A percentile compares a stretch with the other conserved stretches of the same genome.
Evolutionary conservation across 208 protist genomes (phyloP).

Genomic region (Trypanosoma caninum): DNA sequence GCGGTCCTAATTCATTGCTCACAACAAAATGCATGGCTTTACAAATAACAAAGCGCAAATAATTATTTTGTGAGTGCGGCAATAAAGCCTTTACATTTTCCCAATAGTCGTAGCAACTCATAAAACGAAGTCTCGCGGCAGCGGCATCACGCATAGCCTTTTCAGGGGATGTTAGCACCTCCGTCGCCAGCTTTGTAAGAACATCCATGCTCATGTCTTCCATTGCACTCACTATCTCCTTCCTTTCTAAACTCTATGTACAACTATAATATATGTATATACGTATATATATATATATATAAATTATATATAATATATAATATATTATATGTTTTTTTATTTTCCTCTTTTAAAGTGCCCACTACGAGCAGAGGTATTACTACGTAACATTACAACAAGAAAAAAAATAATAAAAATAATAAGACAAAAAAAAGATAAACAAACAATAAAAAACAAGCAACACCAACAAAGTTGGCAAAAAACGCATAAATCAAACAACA

Average conservation of each 20-base stretch:
- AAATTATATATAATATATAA: neutral
- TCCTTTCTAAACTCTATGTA: neutral
- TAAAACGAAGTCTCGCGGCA: conserved; percentile 58
- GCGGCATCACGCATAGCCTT: conserved; percentile 53
- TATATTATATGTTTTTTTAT: conserved; percentile 8
- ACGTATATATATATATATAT: conserved; percentile 12
- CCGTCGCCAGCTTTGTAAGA: conserved; percentile 31
- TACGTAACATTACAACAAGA: neutral
- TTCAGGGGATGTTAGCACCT: conserved; percentile 52
- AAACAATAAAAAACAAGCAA: neutral
- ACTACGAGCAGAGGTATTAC: neutral
- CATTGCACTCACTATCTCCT: conserved; percentile 2
- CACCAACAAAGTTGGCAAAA: no score
- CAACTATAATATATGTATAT: conserved; percentile 4
- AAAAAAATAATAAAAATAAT: neutral
- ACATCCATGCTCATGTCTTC: conserved; percentile 30
- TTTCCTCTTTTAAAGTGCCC: neutral
- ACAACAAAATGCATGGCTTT: conserved; percentile 86
- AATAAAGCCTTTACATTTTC: conserved; percentile 61
- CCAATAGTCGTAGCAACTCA: conserved; percentile 82
- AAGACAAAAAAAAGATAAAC: neutral
- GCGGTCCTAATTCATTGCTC: conserved; percentile 80
- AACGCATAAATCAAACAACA: neutral
- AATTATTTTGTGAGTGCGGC: conserved; percentile 47
- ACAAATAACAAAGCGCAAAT: conserved; percentile 74